phyloP scores from a whole-genome alignment of 257 asterid genomes.

The Anisodus tanguticus region DNA sequence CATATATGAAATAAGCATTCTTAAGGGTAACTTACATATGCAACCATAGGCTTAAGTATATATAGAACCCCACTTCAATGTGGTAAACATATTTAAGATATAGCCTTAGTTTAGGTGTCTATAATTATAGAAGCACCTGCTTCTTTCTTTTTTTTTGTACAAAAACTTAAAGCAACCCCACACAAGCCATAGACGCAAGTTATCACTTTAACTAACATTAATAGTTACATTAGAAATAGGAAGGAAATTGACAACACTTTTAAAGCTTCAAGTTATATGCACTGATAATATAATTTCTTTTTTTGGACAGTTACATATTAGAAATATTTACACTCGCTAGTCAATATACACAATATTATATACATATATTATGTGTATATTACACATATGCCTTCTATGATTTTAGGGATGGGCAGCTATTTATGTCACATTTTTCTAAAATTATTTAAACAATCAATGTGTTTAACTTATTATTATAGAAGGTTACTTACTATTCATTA shows the following conservation, averaged over 20 bases:
- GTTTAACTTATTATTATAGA: too few species aligned
- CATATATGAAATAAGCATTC: too few species aligned
- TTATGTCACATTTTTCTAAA: too few species aligned
- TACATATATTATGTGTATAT: too few species aligned
- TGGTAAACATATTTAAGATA: background rate
- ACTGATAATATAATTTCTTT: background rate
- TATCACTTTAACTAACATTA: background rate
- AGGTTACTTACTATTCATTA: too few species aligned
- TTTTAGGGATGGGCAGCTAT: too few species aligned
- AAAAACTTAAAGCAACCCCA: background rate
- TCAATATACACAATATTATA: too few species aligned
- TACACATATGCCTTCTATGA: too few species aligned
- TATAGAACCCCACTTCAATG: too few species aligned
- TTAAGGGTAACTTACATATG: too few species aligned
- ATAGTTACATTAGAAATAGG: background rate
- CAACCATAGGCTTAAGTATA: too few species aligned
- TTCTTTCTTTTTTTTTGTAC: background rate
- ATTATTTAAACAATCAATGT: too few species aligned
- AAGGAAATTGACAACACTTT: background rate
- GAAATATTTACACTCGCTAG: background rate
- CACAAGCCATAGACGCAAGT: background rate
- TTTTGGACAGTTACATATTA: background rate
- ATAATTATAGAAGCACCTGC: background rate
- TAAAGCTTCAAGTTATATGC: background rate
- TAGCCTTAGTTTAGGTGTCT: background rate